phyloP scores from a whole-genome alignment of 2,329 filamentous ascomycete species.

The Whalleya microplaca region DNA sequence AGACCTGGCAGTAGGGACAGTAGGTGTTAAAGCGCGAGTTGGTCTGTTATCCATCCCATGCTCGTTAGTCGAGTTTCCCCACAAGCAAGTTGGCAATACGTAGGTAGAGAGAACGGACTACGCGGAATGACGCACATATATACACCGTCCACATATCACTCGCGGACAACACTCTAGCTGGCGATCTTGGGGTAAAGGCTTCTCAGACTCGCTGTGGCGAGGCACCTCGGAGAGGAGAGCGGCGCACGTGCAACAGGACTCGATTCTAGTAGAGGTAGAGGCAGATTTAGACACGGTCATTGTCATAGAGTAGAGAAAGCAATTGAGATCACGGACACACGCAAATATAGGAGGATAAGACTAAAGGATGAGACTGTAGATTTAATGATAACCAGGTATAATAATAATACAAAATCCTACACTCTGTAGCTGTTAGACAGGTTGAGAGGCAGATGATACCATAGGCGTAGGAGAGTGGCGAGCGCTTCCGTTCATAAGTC shows the following conservation, averaged over 20 bases:
- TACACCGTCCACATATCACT: conserved; percentile 72
- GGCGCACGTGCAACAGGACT: conserved; percentile 73
- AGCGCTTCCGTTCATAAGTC: too few relatives aligned
- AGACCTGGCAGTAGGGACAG: conserved; percentile 79
- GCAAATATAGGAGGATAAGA: neutral
- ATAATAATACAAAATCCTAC: too few relatives aligned
- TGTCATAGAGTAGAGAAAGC: neutral
- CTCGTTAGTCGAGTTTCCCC: conserved; percentile 12
- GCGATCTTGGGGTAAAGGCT: conserved; percentile 62
- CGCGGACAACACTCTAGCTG: conserved; percentile 70
- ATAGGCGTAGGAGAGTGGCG: too few relatives aligned
- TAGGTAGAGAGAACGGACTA: too few relatives aligned
- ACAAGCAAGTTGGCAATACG: neutral
- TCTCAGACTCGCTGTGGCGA: conserved; percentile 60
- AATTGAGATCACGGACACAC: conserved; percentile 17
- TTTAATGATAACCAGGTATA: too few relatives aligned
- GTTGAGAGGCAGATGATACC: too few relatives aligned
- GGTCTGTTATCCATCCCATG: conserved; percentile 48
- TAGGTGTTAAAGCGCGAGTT: conserved; percentile 70
- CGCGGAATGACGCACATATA: conserved; percentile 54
- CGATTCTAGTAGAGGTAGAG: conserved; percentile 22
- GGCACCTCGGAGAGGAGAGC: conserved; percentile 59
- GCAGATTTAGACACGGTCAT: conserved; percentile 30
- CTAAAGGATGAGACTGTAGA: neutral
- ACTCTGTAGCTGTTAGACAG: too few relatives aligned